These are phyloP conservation scores for Huiozyma sinensis DNA, from an alignment of 805 yeast species.

Conservation along the genomic window DNA sequence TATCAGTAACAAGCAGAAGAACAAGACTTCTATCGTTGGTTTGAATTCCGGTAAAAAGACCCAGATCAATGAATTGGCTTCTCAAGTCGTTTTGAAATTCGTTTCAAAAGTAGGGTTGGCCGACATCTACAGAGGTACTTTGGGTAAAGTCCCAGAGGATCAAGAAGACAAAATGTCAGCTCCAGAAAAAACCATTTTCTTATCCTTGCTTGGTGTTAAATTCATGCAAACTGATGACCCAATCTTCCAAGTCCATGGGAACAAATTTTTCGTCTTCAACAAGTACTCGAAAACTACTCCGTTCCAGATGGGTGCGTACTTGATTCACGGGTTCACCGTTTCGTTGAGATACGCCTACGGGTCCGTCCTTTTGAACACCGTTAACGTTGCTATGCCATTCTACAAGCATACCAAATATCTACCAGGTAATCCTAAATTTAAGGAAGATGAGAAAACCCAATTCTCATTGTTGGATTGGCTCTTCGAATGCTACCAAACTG, in stretches of 20 bases:
- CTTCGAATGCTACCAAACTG: conserved; percentile 12
- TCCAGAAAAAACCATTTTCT: conserved; percentile 9
- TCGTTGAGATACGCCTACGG: conserved; percentile 13
- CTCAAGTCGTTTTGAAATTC: conserved; percentile 12
- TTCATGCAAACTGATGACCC: conserved; percentile 9
- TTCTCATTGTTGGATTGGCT: conserved; percentile 15
- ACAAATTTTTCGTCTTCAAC: conserved; percentile 14
- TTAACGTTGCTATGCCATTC: conserved; percentile 14
- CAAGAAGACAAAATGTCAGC: conserved; percentile 17
- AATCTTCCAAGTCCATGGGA: conserved; percentile 15
- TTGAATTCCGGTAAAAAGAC: background rate
- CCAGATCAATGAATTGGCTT: conserved; percentile 5
- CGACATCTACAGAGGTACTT: conserved; percentile 15
- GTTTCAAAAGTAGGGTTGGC: conserved; percentile 9
- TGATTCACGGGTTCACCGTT: conserved; percentile 15
- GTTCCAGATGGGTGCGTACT: conserved; percentile 15
- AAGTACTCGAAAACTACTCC: conserved; percentile 6
- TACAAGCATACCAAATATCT: conserved; percentile 15
- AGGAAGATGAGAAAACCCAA: conserved; percentile 8
- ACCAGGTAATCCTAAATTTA: conserved; percentile 15
- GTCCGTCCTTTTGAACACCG: conserved; percentile 12
- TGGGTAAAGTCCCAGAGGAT: conserved; percentile 7
- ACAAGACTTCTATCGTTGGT: conserved; percentile 2
- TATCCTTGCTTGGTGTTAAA: conserved; percentile 14
- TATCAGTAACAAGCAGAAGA: conserved; percentile 12